phyloP scores from a whole-genome alignment of 2,329 filamentous ascomycete species.

The Huntiella omanensis region DNA sequence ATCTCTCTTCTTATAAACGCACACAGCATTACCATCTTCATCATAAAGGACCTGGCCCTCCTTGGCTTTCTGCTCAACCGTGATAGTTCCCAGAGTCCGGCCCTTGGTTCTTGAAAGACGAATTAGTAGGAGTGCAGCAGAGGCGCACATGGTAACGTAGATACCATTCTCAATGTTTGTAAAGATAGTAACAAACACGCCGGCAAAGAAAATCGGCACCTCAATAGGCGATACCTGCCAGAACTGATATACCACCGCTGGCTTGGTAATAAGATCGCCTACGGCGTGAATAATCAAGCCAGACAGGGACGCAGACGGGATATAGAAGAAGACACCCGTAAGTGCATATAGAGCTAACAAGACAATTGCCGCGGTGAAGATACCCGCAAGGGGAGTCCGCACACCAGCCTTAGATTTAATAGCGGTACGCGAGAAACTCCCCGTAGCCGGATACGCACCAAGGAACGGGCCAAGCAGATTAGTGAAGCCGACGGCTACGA shows the following conservation, averaged over 20 bases:
- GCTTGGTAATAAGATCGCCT: constrained; percentile 66
- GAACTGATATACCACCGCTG: constrained; percentile 70
- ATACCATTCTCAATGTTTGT: constrained; percentile 71
- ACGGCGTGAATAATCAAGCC: constrained; percentile 86
- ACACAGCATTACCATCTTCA: constrained; percentile 5
- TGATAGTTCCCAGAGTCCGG: constrained; percentile 64
- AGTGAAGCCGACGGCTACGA: constrained; percentile 57
- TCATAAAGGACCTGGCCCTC: constrained; percentile 8
- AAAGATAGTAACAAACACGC: constrained; percentile 70
- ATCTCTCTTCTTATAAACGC: constrained; percentile 4
- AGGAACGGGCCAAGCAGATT: constrained; percentile 64
- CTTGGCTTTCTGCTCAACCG: constrained; percentile 16
- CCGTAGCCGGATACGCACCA: constrained; percentile 69
- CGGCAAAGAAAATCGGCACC: constrained; percentile 67
- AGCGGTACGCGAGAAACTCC: constrained; percentile 76
- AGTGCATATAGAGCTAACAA: constrained; percentile 71
- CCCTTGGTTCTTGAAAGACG: constrained; percentile 69
- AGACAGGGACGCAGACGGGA: constrained; percentile 55
- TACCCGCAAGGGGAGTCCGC: constrained; percentile 67
- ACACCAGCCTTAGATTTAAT: constrained; percentile 93
- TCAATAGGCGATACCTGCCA: constrained; percentile 73
- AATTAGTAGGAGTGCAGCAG: constrained; percentile 61
- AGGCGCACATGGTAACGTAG: constrained; percentile 66
- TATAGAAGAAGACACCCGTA: constrained; percentile 73
- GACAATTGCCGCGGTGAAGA: constrained; percentile 67